A percentile compares a stretch with the other conserved stretches of the same genome.
These are phyloP conservation scores for Euphrasia arctica DNA, from an alignment of 305 asterid genomes.

Conservation along the genomic window DNA sequence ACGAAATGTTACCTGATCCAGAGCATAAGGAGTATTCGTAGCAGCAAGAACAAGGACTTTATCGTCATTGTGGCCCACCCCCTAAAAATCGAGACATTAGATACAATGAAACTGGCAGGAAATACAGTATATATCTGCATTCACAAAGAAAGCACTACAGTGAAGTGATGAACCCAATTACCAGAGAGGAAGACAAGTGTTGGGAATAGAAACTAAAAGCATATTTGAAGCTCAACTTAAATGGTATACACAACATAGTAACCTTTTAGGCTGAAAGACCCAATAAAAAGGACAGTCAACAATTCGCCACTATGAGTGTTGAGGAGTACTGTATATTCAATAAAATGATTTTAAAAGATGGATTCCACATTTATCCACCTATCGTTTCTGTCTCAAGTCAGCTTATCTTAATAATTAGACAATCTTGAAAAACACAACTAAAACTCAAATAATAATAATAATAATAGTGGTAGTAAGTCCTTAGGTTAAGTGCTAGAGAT, in stretches of 20 bases:
- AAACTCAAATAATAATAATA: neutral
- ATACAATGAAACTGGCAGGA: conserved; percentile 21
- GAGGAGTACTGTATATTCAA: neutral
- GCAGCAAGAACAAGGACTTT: conserved; percentile 84
- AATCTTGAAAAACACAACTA: neutral
- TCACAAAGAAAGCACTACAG: neutral
- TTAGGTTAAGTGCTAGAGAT: neutral
- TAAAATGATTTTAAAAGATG: neutral
- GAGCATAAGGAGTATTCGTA: conserved; percentile 75
- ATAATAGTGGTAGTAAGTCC: neutral
- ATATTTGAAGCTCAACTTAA: neutral
- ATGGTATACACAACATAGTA: neutral
- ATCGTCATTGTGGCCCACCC: conserved; percentile 77
- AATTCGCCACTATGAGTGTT: too few species aligned
- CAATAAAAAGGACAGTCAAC: too few species aligned
- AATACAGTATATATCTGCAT: conserved; percentile 18
- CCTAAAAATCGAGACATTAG: conserved; percentile 30
- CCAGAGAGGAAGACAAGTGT: conserved; percentile 2
- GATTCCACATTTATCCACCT: conserved; percentile 1
- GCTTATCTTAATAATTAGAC: neutral
- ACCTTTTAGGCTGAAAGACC: neutral
- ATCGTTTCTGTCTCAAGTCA: neutral
- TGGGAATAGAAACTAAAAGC: neutral
- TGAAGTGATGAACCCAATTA: neutral
- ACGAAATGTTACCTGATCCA: conserved; percentile 58